phyloP scores from a whole-genome alignment of 768 basidiomycete species.

The Butyriboletus loyo region DNA sequence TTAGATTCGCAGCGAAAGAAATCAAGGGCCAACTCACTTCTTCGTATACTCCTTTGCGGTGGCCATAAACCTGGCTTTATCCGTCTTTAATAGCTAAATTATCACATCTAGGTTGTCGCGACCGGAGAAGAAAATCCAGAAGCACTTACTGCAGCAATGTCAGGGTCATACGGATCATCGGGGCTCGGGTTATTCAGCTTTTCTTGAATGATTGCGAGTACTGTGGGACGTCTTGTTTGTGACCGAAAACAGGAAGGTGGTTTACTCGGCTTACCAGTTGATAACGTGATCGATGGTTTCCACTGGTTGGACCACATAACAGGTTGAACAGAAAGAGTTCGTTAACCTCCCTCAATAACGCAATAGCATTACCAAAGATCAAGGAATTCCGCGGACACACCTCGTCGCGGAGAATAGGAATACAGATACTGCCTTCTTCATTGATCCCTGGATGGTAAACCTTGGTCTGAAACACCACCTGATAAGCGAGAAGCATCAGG shows the following conservation, averaged over 20 bases:
- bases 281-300: slow-evolving; percentile 78
- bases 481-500: slow-evolving; percentile 6
- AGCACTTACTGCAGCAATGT: slow-evolving; percentile 73
- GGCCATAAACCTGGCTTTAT: slow-evolving; percentile 67
- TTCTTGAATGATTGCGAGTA: slow-evolving; percentile 73
- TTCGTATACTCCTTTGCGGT: slow-evolving; percentile 85
- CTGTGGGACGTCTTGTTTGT: slow-evolving; percentile 37
- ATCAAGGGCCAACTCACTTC: slow-evolving; percentile 49
- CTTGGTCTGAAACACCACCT: slow-evolving; percentile 84
- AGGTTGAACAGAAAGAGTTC: not conserved
- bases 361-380: not conserved
- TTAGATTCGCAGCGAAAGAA: slow-evolving; percentile 4
- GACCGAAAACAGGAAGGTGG: not conserved
- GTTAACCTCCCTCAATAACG: not conserved
- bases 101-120: not conserved
- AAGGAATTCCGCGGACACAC: slow-evolving; percentile 38
- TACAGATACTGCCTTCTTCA: slow-evolving; percentile 83
- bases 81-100: slow-evolving; percentile 68
- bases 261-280: slow-evolving; percentile 49
- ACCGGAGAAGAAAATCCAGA: not conserved
- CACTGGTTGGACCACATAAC: slow-evolving; percentile 46
- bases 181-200: slow-evolving; percentile 86
- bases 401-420: slow-evolving; percentile 81
- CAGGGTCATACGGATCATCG: slow-evolving; percentile 87
- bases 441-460: slow-evolving; percentile 91